phyloP scores from a whole-genome alignment of 2,329 filamentous ascomycete genomes.

The Huntiella moniliformis region DNA sequence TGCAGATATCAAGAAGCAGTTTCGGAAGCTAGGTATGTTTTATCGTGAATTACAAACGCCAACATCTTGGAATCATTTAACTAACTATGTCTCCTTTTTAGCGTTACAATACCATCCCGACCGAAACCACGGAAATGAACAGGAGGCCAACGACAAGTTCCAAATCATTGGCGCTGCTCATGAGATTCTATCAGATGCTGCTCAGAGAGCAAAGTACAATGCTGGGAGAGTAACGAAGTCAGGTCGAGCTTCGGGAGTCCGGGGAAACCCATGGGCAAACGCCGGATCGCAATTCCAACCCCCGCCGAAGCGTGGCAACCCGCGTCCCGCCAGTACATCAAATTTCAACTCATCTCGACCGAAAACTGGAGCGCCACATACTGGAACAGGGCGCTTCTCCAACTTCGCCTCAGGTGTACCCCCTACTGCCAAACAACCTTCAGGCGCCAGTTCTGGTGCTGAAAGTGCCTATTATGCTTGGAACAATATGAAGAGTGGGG shows the following conservation, averaged over 20 bases:
- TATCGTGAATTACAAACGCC: neutral
- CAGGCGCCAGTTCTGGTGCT: slow-evolving; percentile 20
- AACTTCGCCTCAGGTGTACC: slow-evolving; percentile 24
- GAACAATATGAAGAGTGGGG: slow-evolving; percentile 22
- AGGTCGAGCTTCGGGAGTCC: slow-evolving; percentile 32
- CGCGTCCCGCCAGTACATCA: slow-evolving; percentile 3
- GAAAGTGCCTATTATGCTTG: slow-evolving; percentile 25
- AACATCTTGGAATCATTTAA: neutral
- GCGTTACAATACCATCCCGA: slow-evolving; percentile 78
- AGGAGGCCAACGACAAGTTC: slow-evolving; percentile 64
- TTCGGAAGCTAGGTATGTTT: slow-evolving; percentile 54
- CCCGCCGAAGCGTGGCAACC: slow-evolving; percentile 26
- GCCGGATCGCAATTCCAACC: slow-evolving; percentile 29
- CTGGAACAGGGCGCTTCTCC: slow-evolving; percentile 14
- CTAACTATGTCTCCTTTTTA: slow-evolving; percentile 18
- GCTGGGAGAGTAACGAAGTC: slow-evolving; percentile 17
- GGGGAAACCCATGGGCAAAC: slow-evolving; percentile 38
- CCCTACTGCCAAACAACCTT: slow-evolving; percentile 24
- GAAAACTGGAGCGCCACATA: slow-evolving; percentile 11
- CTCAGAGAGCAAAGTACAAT: slow-evolving; percentile 34
- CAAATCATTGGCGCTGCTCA: slow-evolving; percentile 74
- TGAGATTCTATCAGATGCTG: slow-evolving; percentile 44
- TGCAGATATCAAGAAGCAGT: slow-evolving; percentile 70
- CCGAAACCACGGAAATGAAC: slow-evolving; percentile 66
- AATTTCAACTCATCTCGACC: neutral